A percentile compares a stretch with the other conserved stretches of the same genome.
Conservation (phyloP, 768 basidiomycete species). For the Leccinum broughii region DNA sequence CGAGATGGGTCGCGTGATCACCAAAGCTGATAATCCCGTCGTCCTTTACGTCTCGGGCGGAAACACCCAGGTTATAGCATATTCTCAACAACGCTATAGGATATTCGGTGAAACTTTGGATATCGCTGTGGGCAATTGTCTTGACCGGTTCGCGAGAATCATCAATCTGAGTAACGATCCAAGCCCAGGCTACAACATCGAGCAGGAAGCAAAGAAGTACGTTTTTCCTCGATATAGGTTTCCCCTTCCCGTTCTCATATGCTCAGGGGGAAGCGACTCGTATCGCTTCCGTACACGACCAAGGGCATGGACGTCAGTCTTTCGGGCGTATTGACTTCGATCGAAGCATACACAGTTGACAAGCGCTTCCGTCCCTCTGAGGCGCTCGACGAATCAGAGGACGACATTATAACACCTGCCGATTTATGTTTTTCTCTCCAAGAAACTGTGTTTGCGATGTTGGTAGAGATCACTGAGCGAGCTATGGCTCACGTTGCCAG, state of each 20-base stretch:
- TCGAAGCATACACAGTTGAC: constrained; percentile 85
- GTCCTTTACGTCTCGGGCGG: constrained; percentile 98
- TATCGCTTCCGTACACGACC: constrained; percentile 89
- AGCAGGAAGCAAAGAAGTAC: constrained; percentile 90
- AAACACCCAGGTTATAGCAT: constrained; percentile 99
- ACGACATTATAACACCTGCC: constrained; percentile 86
- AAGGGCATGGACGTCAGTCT: constrained; percentile 99
- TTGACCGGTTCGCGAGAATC: constrained; percentile 95
- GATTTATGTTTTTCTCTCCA: constrained; percentile 97
- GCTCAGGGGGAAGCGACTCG: constrained; percentile 74
- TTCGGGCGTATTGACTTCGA: constrained; percentile 89
- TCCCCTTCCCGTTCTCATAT: constrained; percentile 5
- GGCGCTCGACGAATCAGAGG: constrained; percentile 35
- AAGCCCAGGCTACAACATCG: constrained; percentile 95
- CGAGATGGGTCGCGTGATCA: constrained; percentile 96
- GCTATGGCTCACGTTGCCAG: constrained; percentile 99
- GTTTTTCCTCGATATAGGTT: constrained; percentile 1
- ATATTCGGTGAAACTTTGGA: constrained; percentile 99
- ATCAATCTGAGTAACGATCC: constrained; percentile 96
- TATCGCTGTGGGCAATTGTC: constrained; percentile 98
- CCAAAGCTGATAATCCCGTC: constrained; percentile 91
- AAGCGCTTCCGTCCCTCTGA: constrained; percentile 71
- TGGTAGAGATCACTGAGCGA: constrained; percentile 97
- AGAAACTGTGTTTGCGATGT: constrained; percentile 96
- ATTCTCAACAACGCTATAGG: constrained; percentile 94